Base-by-base conservation (phyloP, 208 protist genomes). In the Cochliopodium minus region DNA sequence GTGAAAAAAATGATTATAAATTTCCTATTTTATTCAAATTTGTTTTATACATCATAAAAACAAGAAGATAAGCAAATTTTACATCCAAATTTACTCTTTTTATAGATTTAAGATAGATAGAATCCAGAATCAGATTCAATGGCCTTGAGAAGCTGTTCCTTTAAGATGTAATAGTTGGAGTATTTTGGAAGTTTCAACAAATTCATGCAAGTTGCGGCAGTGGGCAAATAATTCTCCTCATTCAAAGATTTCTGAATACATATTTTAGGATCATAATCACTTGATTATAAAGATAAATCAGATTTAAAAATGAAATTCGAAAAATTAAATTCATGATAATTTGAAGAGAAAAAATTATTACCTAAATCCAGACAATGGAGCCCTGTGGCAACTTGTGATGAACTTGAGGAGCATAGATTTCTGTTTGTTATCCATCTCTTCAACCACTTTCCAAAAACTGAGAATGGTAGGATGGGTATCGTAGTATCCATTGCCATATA, bases 321-420 rank as follows among this genome's bases (percentile, higher is more conserved):
- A n/a, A n/a, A n/a, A n/a, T n/a, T n/a, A n/a, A n/a, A n/a, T n/a
- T n/a, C n/a, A n/a, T n/a, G n/a, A n/a, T n/a, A n/a, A n/a, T n/a
- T n/a, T n/a, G n/a, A n/a, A n/a, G n/a, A n/a, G n/a, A n/a, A n/a
- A n/a, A n/a, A n/a, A n/a, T n/a, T n/a, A n/a, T n/a, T n/a, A n/a
- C n/a, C 70, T 64, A 62, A 93, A 93, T 38, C 87, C 87, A 4
- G 91, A 74, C 22, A 93, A 69, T 30, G 87, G 87, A 0, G 85
- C 74, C 9, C 78, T 73, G 30, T 75, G 69, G 71, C 77, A 76
- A 11, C 76, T 82, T 4, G 83, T 90, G 26, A 59, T 64, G 67
- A 92, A 92, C 62, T 85, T 77, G 13, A 92, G 73, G 30, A 90
- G 57, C 57, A 74, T 61, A 26, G 71, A 71, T 51, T 77, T 77